A percentile compares a stretch with the other conserved stretches of the same genome.
Conservation (phyloP, 2,329 filamentous ascomycete genomes). For the Cytospora chrysosperma region DNA sequence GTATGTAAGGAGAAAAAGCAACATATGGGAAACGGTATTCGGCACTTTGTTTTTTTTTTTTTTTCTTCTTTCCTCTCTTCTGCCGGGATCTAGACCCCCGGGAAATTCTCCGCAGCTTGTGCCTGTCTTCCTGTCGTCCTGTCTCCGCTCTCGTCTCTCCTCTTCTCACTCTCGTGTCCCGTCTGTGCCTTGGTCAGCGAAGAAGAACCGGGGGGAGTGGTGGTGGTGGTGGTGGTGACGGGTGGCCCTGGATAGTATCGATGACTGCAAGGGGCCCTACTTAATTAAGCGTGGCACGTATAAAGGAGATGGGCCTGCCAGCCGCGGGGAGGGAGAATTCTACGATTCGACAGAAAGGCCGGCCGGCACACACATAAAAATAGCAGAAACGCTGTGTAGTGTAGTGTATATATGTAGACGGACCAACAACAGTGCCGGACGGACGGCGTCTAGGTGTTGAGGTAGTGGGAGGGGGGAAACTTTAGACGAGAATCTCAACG, state of each 20-base stretch:
- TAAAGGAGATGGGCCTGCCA: background rate
- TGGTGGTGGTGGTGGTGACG: too few relatives aligned
- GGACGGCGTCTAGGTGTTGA: too few relatives aligned
- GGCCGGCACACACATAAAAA: background rate
- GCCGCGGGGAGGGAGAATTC: background rate
- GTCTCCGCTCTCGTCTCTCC: background rate
- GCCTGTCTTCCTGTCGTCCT: too few relatives aligned
- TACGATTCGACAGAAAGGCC: background rate
- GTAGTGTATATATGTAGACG: background rate
- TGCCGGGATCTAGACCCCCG: too few relatives aligned
- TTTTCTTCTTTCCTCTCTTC: too few relatives aligned
- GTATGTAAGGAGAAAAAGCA: background rate
- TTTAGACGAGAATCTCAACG: background rate
- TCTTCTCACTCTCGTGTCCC: background rate
- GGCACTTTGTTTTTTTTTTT: too few relatives aligned
- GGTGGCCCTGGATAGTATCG: background rate
- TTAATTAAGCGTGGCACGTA: background rate
- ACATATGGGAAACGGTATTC: background rate
- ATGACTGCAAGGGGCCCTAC: background rate
- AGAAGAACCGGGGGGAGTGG: too few relatives aligned
- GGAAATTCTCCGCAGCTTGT: too few relatives aligned
- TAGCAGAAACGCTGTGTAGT: background rate
- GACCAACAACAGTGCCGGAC: background rate
- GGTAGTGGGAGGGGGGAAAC: background rate
- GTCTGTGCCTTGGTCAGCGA: background rate